Percentiles rank a stretch among this genome's conserved stretches.
Conservation (phyloP, 805 yeast genomes). For the Barnettozyma sucrosica region DNA sequence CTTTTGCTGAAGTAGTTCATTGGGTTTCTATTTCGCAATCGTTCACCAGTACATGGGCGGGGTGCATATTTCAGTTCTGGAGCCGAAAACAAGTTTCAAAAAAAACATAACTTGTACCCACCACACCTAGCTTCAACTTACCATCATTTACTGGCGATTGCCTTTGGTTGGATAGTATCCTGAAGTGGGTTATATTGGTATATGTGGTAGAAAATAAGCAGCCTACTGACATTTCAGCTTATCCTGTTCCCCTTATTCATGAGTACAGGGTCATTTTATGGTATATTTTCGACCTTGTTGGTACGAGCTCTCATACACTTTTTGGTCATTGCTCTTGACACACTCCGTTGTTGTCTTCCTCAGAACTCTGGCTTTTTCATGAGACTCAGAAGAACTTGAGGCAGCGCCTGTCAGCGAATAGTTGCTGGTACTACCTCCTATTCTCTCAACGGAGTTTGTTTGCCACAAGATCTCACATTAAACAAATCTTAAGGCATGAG, state of each 20-base stretch:
- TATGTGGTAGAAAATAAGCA: no score
- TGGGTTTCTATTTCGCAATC: no score
- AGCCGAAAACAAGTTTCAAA: no score
- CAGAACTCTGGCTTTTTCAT: constrained; percentile 3
- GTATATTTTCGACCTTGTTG: neutral
- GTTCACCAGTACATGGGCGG: no score
- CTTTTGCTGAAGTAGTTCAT: no score
- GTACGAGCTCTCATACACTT: constrained; percentile 6
- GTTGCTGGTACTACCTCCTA: neutral
- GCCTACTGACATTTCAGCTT: neutral
- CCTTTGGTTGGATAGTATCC: neutral
- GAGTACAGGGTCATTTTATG: neutral
- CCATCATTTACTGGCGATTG: no score
- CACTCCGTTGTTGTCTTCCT: neutral
- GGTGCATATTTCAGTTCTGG: no score
- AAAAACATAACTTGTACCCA: no score
- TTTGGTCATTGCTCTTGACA: constrained; percentile 7
- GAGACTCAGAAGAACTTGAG: constrained; percentile 1
- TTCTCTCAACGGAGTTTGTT: constrained; percentile 36
- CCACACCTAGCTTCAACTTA: neutral
- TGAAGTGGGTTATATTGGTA: neutral
- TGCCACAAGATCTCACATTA: constrained; percentile 20
- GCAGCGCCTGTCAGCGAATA: neutral
- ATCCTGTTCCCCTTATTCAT: neutral
- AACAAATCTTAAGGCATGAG: constrained; percentile 39